phyloP scores from a whole-genome alignment of 176 grass and related monocot genomes.

The Urochloa ruziziensis region DNA sequence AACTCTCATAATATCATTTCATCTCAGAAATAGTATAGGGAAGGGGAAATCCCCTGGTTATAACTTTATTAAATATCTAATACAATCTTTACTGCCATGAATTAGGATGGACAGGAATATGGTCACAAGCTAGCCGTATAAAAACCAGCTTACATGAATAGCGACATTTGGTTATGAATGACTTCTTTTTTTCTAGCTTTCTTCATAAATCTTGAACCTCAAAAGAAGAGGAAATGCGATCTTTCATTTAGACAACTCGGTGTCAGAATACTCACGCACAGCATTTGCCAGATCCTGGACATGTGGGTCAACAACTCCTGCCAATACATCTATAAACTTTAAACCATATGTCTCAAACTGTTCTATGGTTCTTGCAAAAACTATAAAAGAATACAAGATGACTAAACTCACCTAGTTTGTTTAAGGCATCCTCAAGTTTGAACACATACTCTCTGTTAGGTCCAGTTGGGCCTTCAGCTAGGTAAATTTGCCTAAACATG shows the following conservation, averaged over 20 bases:
- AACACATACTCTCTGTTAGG: slow-evolving; percentile 92
- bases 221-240: not conserved
- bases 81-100: no score
- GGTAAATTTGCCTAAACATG: slow-evolving; percentile 68
- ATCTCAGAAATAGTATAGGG: not conserved
- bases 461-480: slow-evolving; percentile 77
- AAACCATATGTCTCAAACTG: not conserved
- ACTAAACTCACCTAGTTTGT: slow-evolving; percentile 62
- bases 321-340: not conserved
- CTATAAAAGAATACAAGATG: not conserved
- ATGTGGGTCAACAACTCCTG: slow-evolving; percentile 77
- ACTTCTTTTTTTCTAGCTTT: not conserved
- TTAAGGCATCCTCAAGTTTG: slow-evolving; percentile 70
- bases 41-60: not conserved
- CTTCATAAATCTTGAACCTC: not conserved
- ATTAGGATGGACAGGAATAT: not conserved
- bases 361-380: not conserved
- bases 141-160: not conserved
- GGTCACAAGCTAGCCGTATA: not conserved
- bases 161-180: not conserved
- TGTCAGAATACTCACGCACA: slow-evolving; percentile 45
- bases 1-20: not conserved
- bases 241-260: not conserved
- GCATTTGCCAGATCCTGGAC: slow-evolving; percentile 66
- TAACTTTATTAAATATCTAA: not conserved